These are phyloP conservation scores for Nicotiana otophora DNA, from an alignment of 257 asterid species.

Conservation along the genomic window DNA sequence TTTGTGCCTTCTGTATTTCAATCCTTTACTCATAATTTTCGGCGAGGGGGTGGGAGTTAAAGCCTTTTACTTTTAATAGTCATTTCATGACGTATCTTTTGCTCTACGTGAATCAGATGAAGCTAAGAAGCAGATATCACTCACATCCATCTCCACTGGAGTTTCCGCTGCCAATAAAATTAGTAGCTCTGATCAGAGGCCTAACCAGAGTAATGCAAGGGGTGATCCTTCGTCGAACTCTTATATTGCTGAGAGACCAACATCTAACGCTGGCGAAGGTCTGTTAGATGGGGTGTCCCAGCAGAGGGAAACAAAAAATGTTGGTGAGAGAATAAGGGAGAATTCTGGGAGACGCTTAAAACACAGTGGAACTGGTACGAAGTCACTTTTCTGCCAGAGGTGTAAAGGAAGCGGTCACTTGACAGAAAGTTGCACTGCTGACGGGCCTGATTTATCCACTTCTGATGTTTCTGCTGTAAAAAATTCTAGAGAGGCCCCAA, in stretches of 20 bases:
- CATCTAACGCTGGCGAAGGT: conserved; percentile 37
- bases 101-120: conserved; percentile 47
- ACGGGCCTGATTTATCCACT: conserved; percentile 12
- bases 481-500: conserved; percentile 36
- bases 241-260: conserved; percentile 33
- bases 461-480: conserved; percentile 33
- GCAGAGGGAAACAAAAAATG: conserved; percentile 37
- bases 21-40: background rate
- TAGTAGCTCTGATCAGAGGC: conserved; percentile 35
- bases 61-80: conserved; percentile 13
- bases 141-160: conserved; percentile 17
- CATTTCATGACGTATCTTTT: background rate
- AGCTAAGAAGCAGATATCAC: conserved; percentile 48
- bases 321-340: conserved; percentile 49
- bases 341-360: conserved; percentile 47
- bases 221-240: conserved; percentile 35
- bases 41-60: background rate
- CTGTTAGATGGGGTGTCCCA: conserved; percentile 41
- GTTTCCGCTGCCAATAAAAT: conserved; percentile 33
- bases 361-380: conserved; percentile 22
- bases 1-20: background rate
- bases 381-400: conserved; percentile 22
- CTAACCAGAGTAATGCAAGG: conserved; percentile 35
- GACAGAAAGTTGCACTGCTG: conserved; percentile 22
- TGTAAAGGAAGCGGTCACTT: conserved; percentile 34